These are phyloP conservation scores for Solanum hybrid DNA, from an alignment of 305 asterid species.

Conservation along the genomic window DNA sequence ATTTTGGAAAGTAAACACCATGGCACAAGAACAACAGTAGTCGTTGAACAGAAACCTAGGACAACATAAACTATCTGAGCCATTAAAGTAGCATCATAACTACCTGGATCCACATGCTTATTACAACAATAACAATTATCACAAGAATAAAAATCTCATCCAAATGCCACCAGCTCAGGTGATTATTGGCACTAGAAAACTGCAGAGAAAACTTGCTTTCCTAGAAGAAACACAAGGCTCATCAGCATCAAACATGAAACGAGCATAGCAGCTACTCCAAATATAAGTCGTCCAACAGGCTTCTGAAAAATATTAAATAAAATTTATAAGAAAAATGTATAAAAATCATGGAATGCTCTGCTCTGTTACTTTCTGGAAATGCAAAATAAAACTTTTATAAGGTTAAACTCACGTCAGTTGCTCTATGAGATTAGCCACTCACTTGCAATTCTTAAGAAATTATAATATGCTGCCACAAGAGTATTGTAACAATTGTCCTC, in stretches of 20 bases:
- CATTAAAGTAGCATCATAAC: conserved; percentile 34
- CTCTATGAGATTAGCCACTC: conserved; percentile 66
- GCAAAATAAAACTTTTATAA: conserved; percentile 6
- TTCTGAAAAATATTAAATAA: no score
- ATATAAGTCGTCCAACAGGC: conserved; percentile 36
- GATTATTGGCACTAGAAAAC: conserved; percentile 9
- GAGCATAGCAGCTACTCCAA: conserved; percentile 60
- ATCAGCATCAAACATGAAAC: conserved; percentile 48
- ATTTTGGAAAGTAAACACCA: conserved; percentile 44
- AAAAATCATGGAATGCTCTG: background rate
- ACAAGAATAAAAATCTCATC: conserved; percentile 41
- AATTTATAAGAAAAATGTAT: no score
- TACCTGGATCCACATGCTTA: conserved; percentile 69
- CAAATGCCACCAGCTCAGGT: conserved; percentile 35
- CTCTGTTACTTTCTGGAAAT: background rate
- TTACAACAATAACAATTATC: conserved; percentile 35
- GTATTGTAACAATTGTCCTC: conserved; percentile 31
- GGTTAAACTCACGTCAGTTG: conserved; percentile 63
- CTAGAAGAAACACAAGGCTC: conserved; percentile 35
- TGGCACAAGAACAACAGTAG: conserved; percentile 37
- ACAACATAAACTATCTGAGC: conserved; percentile 53
- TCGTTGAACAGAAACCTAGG: conserved; percentile 41
- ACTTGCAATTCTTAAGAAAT: conserved; percentile 60
- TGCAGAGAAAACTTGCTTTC: conserved; percentile 22
- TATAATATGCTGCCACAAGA: conserved; percentile 28